A percentile compares a stretch with the other conserved stretches of the same genome.
phyloP scores from a whole-genome alignment of 495 filamentous ascomycete genomes.

The Chlorociboria aeruginascens region DNA sequence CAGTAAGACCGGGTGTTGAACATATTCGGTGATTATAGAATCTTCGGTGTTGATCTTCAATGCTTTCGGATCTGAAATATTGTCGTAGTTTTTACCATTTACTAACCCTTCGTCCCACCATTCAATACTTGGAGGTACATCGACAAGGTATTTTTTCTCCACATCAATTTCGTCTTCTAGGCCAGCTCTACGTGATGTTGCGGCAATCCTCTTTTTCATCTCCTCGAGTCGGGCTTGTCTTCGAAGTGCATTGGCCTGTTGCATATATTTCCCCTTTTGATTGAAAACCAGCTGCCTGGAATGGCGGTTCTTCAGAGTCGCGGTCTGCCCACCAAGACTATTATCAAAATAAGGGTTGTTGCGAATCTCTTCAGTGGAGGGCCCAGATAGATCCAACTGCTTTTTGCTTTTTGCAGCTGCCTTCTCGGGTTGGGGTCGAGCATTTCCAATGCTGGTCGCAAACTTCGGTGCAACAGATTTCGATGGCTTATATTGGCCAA shows the following conservation, averaged over 20 bases:
- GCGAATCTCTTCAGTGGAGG: slow-evolving; percentile 52
- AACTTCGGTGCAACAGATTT: slow-evolving; percentile 45
- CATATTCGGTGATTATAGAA: slow-evolving; percentile 74
- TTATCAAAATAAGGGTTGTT: slow-evolving; percentile 85
- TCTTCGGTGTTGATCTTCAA: slow-evolving; percentile 70
- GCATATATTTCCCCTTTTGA: slow-evolving; percentile 93
- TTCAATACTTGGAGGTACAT: slow-evolving; percentile 76
- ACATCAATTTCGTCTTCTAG: slow-evolving; percentile 84
- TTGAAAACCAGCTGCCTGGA: slow-evolving; percentile 78
- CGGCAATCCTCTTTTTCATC: slow-evolving; percentile 88
- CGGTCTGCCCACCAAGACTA: slow-evolving; percentile 49
- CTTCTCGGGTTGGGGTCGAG: slow-evolving; percentile 34
- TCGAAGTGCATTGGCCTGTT: slow-evolving; percentile 78
- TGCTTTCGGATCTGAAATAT: slow-evolving; percentile 46
- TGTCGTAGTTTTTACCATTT: slow-evolving; percentile 58
- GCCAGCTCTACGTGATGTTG: slow-evolving; percentile 68
- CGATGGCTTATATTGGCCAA: slow-evolving; percentile 47
- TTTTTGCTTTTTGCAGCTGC: slow-evolving; percentile 41
- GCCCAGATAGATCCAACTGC: slow-evolving; percentile 57
- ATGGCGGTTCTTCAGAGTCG: slow-evolving; percentile 48
- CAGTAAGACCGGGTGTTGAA: slow-evolving; percentile 89
- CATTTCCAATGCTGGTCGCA: slow-evolving; percentile 46
- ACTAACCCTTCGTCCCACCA: slow-evolving; percentile 97
- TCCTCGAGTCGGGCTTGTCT: slow-evolving; percentile 79
- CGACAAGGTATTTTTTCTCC: slow-evolving; percentile 81